Conservation (phyloP, 306 rosid genomes). For the Cajanus cajan region DNA sequence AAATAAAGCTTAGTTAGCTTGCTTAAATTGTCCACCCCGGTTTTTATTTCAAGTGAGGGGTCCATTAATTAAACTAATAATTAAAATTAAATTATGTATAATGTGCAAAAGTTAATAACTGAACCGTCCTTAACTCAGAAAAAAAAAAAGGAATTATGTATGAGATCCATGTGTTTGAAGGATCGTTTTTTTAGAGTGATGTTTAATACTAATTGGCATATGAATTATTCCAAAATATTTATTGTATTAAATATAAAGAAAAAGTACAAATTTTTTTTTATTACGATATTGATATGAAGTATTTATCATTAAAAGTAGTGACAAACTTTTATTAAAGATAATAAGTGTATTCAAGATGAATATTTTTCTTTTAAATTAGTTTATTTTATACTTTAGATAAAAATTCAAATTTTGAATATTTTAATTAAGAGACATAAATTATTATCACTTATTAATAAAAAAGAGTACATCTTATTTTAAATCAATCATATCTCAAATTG, state of each 20-base stretch:
- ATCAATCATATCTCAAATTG: neutral
- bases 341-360: no score
- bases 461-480: no score
- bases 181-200: neutral
- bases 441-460: no score
- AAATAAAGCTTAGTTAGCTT: neutral
- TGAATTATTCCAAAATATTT: neutral
- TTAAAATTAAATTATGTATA: neutral
- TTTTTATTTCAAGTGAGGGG: constrained; percentile 2
- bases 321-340: no score
- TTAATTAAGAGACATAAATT: no score
- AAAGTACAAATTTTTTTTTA: no score
- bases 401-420: no score
- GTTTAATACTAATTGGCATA: neutral
- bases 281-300: no score
- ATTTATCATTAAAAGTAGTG: no score
- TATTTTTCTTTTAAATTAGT: no score
- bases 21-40: neutral
- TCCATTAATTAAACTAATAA: neutral
- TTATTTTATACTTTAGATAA: no score
- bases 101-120: neutral
- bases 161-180: neutral
- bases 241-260: neutral
- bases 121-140: neutral
- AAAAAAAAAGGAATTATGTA: neutral